Percentiles rank a stretch among this genome's conserved stretches.
These are phyloP conservation scores for Salvia hispanica DNA, from an alignment of 257 asterid species.

Conservation along the genomic window DNA sequence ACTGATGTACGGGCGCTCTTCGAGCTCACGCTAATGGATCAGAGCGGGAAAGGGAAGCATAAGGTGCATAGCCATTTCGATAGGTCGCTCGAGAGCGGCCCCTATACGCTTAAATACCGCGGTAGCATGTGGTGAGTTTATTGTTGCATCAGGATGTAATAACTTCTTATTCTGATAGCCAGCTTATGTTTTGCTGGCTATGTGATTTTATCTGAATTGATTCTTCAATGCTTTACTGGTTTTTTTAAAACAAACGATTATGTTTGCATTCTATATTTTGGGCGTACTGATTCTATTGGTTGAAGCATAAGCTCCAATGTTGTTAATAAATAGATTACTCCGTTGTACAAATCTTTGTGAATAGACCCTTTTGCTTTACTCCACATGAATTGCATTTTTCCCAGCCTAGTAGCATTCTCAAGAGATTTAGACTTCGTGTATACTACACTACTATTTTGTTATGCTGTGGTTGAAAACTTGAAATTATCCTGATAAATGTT, in stretches of 20 bases:
- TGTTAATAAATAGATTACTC: neutral
- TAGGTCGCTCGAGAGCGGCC: constrained; percentile 95
- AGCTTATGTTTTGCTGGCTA: neutral
- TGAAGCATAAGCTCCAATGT: neutral
- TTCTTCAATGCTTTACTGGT: neutral
- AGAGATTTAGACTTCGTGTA: neutral
- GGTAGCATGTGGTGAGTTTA: constrained; percentile 95
- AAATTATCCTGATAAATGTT: neutral
- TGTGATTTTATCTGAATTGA: neutral
- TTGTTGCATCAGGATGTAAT: constrained; percentile 46
- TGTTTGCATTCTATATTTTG: neutral
- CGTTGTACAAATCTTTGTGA: neutral
- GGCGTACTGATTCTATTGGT: neutral
- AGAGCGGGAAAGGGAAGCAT: constrained; percentile 93
- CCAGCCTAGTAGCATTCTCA: neutral
- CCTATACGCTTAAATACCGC: constrained; percentile 84
- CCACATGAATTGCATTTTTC: neutral
- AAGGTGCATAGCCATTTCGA: constrained; percentile 97
- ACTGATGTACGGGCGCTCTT: constrained; percentile 93
- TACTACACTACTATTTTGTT: no score
- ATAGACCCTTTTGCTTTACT: no score
- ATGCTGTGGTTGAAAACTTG: neutral
- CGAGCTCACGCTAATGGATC: constrained; percentile 86
- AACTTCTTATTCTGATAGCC: constrained; percentile 7
- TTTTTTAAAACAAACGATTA: neutral